Evolutionary conservation across 176 grass and related monocot genomes (phyloP).

Genomic region (Zoysia pacifica): DNA sequence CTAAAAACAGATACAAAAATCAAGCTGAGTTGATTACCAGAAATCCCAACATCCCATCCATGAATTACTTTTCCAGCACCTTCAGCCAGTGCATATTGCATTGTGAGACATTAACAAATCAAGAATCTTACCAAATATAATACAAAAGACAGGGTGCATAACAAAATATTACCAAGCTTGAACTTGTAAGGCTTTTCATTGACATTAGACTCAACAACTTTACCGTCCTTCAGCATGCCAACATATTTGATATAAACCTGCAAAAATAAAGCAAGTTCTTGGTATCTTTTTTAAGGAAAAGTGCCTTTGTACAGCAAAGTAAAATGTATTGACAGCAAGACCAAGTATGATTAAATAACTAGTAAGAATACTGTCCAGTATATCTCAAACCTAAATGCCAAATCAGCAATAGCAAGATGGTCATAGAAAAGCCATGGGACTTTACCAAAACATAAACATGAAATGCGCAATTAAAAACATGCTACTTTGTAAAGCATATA

Average conservation of each 20-base stretch:
- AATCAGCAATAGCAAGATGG: background rate
- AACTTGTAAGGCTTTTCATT: slow-evolving; percentile 72
- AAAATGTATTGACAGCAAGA: background rate
- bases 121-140: background rate
- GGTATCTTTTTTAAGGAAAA: no score
- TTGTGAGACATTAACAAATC: slow-evolving; percentile 21
- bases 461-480: slow-evolving; percentile 34
- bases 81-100: slow-evolving; percentile 34
- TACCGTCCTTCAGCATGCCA: slow-evolving; percentile 74
- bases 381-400: background rate
- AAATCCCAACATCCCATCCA: slow-evolving; percentile 89
- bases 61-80: slow-evolving; percentile 87
- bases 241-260: slow-evolving; percentile 87
- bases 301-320: no score
- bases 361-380: background rate
- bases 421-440: background rate
- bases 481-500: background rate
- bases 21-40: slow-evolving; percentile 49
- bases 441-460: background rate
- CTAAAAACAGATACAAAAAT: background rate
- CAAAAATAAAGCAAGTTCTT: background rate
- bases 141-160: background rate
- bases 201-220: slow-evolving; percentile 68
- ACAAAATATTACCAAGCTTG: slow-evolving; percentile 68
- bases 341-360: background rate